Evolutionary conservation across 768 basidiomycete genomes (phyloP).

Genomic region (Suillus subalutaceus): DNA sequence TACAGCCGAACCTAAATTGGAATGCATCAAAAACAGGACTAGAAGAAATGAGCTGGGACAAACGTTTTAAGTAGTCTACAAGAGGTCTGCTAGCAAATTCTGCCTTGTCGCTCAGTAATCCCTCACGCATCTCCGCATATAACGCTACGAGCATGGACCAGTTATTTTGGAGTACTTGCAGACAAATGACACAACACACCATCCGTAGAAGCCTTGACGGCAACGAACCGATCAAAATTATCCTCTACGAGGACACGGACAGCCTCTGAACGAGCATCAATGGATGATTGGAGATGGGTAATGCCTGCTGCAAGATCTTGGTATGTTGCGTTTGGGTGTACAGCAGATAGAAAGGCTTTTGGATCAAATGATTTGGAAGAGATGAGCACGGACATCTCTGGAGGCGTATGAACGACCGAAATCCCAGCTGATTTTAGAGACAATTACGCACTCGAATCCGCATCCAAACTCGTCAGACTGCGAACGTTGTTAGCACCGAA

Average conservation of each 20-base stretch:
- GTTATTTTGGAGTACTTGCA: constrained; percentile 8
- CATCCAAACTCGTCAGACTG: constrained; percentile 69
- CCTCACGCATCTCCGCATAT: constrained; percentile 92
- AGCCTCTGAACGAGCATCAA: constrained; percentile 93
- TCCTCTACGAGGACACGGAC: constrained; percentile 94
- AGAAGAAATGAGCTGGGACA: constrained; percentile 19
- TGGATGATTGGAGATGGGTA: constrained; percentile 68
- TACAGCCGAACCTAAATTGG: constrained; percentile 71
- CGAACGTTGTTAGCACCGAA: constrained; percentile 6
- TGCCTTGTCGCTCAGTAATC: constrained; percentile 70
- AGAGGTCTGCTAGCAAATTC: constrained; percentile 86
- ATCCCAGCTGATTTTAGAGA: constrained; percentile 15
- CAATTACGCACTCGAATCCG: constrained; percentile 70
- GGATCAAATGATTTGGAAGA: constrained; percentile 96
- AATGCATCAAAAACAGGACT: constrained; percentile 12
- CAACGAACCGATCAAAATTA: constrained; percentile 97
- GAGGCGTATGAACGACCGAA: constrained; percentile 14
- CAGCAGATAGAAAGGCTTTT: constrained; percentile 85
- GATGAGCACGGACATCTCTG: constrained; percentile 81
- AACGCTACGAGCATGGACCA: constrained; percentile 55
- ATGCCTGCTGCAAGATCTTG: constrained; percentile 87
- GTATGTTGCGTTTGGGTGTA: constrained; percentile 95
- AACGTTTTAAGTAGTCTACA: constrained; percentile 85
- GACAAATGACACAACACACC: constrained; percentile 47
- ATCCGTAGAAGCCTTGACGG: constrained; percentile 96